Base-by-base conservation (phyloP, 192 early-diverging fungal genomes). In the Lunasporangiospora selenospora region DNA sequence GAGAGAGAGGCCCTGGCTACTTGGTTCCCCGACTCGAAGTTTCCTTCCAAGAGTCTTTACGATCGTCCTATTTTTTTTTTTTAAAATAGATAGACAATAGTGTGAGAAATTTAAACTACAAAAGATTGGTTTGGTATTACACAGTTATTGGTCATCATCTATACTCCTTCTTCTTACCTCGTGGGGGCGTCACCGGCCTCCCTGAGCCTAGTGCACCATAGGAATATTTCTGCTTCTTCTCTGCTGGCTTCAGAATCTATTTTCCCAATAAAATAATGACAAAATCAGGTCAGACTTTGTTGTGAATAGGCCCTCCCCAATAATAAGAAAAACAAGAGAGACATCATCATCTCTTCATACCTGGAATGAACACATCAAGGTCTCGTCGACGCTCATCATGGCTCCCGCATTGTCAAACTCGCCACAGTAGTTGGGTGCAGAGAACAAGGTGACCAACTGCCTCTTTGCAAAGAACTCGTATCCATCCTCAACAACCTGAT, bases 391-490 rank as follows among this genome's bases (percentile, higher is more conserved):
- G 29, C 89, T 93, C 92, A 93, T 93, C 91, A 93, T 93, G 9
- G 92, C 92, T 26, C 92, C 92, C 6, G 91, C 91, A 67, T 94
- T 94, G 58, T 94, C 92, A 69, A 94, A 94, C 75, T 94, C 92
- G 23, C 95, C 95, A 67, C 96, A 98, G 57, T 98, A 98, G 61
- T 97, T 97, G 27, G 96, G 96, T 33, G 95, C 96, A 30, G 92
- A 95, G 75, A 98, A 98, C 63, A 98, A 77, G 8, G 96, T 98
- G 37, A 98, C 96, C 37, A 98, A 75, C 67, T 96, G 92, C 39
- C 96, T 85, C 78, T 96, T 96, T 44, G 94, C 94, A 85, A 98
- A 98, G 75, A 98, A 98, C 77, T 98, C 96, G 67, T 98, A 98
- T 15, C 96, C 96, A 77, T 98, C 96, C 71, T 98, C 96, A 9